Conservation (phyloP, 805 yeast genomes). For the Candida ponderosae region DNA sequence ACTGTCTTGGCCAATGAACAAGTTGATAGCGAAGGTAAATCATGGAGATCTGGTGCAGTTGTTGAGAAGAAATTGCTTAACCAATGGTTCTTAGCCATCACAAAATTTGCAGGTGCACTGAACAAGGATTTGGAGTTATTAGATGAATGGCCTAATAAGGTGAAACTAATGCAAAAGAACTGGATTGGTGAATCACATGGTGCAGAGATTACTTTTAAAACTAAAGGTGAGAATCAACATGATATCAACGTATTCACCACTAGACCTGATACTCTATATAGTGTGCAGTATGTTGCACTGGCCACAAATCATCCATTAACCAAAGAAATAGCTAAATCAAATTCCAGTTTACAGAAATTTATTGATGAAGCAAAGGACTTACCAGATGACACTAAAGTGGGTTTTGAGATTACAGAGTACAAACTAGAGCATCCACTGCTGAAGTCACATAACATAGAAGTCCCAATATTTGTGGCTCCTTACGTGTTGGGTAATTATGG, state of each 20-base stretch:
- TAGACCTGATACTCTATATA: conserved; percentile 79
- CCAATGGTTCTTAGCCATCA: conserved; percentile 93
- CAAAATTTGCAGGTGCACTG: conserved; percentile 67
- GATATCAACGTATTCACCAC: conserved; percentile 67
- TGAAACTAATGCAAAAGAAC: conserved; percentile 81
- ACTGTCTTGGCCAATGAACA: conserved; percentile 97
- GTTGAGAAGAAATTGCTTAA: conserved; percentile 77
- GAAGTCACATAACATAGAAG: conserved; percentile 21
- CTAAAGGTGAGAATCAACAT: conserved; percentile 14
- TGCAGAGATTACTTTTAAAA: conserved; percentile 52
- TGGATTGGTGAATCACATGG: conserved; percentile 94
- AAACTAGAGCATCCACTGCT: conserved; percentile 53
- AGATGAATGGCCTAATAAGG: conserved; percentile 80
- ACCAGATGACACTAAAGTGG: conserved; percentile 48
- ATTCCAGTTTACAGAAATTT: conserved; percentile 38
- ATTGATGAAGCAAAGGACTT: conserved; percentile 28
- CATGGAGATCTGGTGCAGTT: conserved; percentile 96
- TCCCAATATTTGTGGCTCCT: conserved; percentile 87
- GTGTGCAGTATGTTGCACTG: conserved; percentile 78
- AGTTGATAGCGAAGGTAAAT: conserved; percentile 81
- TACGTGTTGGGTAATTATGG: conserved; percentile 84
- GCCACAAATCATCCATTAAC: conserved; percentile 65
- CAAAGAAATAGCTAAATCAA: conserved; percentile 24
- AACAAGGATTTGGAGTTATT: conserved; percentile 55
- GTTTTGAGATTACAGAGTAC: conserved; percentile 41